Base-by-base conservation (phyloP, 1,284 basidiomycete genomes). In the Sutorius eximius region DNA sequence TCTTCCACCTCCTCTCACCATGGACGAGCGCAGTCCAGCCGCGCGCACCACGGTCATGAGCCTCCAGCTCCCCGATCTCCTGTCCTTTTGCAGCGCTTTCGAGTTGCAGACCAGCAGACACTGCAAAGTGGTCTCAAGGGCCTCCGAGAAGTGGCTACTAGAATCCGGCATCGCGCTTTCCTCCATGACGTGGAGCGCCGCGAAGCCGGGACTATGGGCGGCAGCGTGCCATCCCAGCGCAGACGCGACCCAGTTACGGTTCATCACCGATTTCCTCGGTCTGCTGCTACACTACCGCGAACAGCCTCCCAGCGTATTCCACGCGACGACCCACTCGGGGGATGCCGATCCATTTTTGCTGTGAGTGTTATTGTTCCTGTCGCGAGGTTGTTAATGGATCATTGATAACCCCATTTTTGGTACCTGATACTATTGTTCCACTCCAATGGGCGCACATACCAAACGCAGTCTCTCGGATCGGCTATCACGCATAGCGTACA, bases 21-120 rank as follows among this genome's bases (percentile, higher is more conserved):
- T 22, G 33, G 27, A 24, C 40, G 47, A 45, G 32, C 36, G 44
- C 48, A 27, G 37, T 36, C 33, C 27, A 41, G 32, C 30, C 47
- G 45, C 27, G 52, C 27, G 12, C 43, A 29, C 49, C 33, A 45
- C 48, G 62, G 59, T 40, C 22, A 59, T 48, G 42, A 85, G 81
- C 68, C 78, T 82, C 61, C 83, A 85, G 58, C 76, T 86, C 12
- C 85, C 84, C 0, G 81, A 86, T 63, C 72, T 86, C 24, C 66
- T 80, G 8, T 66, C 72, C 7, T 71, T 79, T 49, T 73, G 73
- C 51, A 71, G 69, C 2, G 40, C 69, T 9, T 81, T 85, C 46
- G 76, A 81, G 45, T 66, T 86, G 46, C 78, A 76, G 54, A 76
- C 77, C 41, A 86, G 84, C 66, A 68, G 56, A 22, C 75, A 80